Evolutionary conservation across 257 asterid genomes (phyloP).

Genomic region (Cruciata laevipes): DNA sequence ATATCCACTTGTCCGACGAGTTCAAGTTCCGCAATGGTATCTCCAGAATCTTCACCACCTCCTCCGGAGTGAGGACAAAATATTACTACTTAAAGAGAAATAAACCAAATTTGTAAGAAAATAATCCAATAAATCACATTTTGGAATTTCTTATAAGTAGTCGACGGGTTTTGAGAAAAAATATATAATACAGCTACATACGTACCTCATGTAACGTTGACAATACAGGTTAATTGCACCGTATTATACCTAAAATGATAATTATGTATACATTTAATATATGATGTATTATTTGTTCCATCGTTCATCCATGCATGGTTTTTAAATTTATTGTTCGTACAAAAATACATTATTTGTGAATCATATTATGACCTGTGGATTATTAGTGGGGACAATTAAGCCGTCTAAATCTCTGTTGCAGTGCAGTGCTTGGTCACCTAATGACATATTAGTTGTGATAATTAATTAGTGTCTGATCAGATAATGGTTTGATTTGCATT

Average conservation of each 20-base stretch:
- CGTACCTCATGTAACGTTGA: constrained; percentile 11
- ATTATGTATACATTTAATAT: neutral
- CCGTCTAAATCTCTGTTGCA: constrained; percentile 5
- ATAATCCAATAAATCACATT: neutral
- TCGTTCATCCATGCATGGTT: neutral
- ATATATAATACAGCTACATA: neutral
- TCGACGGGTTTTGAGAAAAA: neutral
- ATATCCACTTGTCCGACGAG: too few species aligned
- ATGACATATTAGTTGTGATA: constrained; percentile 24
- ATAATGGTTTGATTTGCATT: too few species aligned
- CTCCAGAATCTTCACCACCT: too few species aligned
- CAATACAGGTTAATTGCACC: neutral
- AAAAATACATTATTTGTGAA: neutral
- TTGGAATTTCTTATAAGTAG: neutral
- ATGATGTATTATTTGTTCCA: neutral
- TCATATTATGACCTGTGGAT: neutral
- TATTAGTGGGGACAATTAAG: constrained; percentile 2
- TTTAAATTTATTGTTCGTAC: neutral
- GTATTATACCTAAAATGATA: constrained; percentile 1
- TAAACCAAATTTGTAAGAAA: neutral
- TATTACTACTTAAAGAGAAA: neutral
- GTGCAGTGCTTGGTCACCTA: constrained; percentile 35
- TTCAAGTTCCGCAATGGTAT: too few species aligned
- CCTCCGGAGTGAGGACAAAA: too few species aligned
- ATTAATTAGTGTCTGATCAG: constrained; percentile 14